Conservation (phyloP, 2,329 filamentous ascomycete species). For the Fusarium transvaalense region DNA sequence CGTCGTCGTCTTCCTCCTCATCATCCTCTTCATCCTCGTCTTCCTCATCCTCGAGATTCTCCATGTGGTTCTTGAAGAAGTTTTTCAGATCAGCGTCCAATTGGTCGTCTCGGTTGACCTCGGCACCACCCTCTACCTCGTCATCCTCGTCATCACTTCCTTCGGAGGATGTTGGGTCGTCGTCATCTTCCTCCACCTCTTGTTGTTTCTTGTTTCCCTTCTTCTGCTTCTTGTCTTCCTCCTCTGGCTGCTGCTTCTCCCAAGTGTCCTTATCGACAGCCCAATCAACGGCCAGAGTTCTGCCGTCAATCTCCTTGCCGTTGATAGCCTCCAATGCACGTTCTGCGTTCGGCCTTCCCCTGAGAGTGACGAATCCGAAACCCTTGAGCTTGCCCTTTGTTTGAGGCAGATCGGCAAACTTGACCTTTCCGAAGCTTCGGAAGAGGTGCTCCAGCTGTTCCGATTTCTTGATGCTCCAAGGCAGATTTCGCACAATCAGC, state of each 20-base stretch:
- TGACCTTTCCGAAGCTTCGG: constrained; percentile 90
- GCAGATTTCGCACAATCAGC: constrained; percentile 91
- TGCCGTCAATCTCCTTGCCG: constrained; percentile 88
- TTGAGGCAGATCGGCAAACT: constrained; percentile 86
- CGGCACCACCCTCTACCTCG: constrained; percentile 46
- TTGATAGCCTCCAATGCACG: constrained; percentile 87
- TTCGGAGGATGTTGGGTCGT: constrained; percentile 43
- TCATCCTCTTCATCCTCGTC: constrained; percentile 63
- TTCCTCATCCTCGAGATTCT: constrained; percentile 69
- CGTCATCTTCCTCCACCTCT: constrained; percentile 55
- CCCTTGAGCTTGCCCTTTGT: constrained; percentile 81
- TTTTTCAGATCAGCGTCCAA: constrained; percentile 63
- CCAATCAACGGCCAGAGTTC: constrained; percentile 94
- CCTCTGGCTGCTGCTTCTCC: constrained; percentile 71
- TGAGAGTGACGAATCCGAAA: constrained; percentile 92
- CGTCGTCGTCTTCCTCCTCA: constrained; percentile 56
- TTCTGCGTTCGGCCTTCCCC: constrained; percentile 91
- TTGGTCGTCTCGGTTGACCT: constrained; percentile 57
- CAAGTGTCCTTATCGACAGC: constrained; percentile 92
- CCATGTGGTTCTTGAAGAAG: constrained; percentile 69
- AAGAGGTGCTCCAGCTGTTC: constrained; percentile 86
- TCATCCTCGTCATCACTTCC: constrained; percentile 47
- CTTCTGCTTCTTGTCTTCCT: constrained; percentile 50
- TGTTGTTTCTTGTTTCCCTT: constrained; percentile 56
- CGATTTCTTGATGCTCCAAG: constrained; percentile 92